Base-by-base conservation (phyloP, 148 eudicot genomes). In the Hydrangea macrophylla region DNA sequence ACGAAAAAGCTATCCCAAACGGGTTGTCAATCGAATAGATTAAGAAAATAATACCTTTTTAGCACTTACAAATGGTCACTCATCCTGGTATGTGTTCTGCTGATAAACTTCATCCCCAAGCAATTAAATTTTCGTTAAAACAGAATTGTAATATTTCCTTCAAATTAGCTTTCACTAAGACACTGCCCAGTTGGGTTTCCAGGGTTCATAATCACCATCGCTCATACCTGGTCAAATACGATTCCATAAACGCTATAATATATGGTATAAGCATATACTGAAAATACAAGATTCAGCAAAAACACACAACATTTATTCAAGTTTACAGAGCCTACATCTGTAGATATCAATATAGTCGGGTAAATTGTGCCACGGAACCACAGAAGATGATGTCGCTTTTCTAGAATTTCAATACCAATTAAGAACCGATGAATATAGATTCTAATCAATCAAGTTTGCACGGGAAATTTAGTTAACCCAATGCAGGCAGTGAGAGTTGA, bases 141-240 rank as follows among this genome's bases (percentile, higher is more conserved):
- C 99, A 94, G 81, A 91, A 94, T 13, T 73, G 77, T 66, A 91
- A 67, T 20, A 94, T 80, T 67, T 89, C 91, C 72, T 73, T 79
- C 57, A 94, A 78, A 82, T 91, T 94, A 66, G 89, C 85, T 67
- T n/a, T 33, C 83, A 68, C 99, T 94, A 54, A 94, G 97, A 80
- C 99, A 94, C 74, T 94, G 99, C 60, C 99, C 99, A 13, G 99
- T 94, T 15, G 99, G 99, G 71, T 94, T 94, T 62, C 99, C 99
- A 58, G 99, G 99, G 85, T 94, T 94, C 78, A 94, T 94, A 73
- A 94, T 94, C 83, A 94, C 99, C 99, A 94, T 94, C 54, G 96
- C 99, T 70, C 92, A 78, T 62, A 91, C 97, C 99, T 94, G 77
- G 55, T 68, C 44, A 73, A 9, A 69, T 58, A 76, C 8, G 58